phyloP scores from a whole-genome alignment of 352 stramenopile species.

The Globisporangium camurandrum region DNA sequence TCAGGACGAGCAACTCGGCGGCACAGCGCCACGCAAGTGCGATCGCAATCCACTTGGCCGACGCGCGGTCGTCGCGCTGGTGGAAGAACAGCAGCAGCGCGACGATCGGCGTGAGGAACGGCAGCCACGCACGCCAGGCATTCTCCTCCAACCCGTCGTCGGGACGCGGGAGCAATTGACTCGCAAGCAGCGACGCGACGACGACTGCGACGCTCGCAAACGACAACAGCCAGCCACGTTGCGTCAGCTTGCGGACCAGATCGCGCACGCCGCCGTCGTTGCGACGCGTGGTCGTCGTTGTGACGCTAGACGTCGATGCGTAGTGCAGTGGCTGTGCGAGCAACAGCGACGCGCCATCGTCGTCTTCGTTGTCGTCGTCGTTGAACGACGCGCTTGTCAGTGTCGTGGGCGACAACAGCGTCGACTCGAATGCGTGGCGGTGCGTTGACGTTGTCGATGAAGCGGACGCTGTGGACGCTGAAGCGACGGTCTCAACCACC shows the following conservation, averaged over 20 bases:
- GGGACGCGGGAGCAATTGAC: constrained; percentile 35
- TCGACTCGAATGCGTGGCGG: not conserved
- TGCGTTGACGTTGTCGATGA: not conserved
- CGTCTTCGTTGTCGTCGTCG: constrained; percentile 8
- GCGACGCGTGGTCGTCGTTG: too few relatives aligned
- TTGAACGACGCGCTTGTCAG: not conserved
- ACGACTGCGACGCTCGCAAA: constrained; percentile 64
- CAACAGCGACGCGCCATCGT: constrained; percentile 21
- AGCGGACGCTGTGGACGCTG: too few relatives aligned
- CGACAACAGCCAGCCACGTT: constrained; percentile 54
- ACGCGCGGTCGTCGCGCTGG: constrained; percentile 60
- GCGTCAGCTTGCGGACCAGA: constrained; percentile 40
- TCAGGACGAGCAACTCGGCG: constrained; percentile 58
- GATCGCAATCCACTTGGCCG: constrained; percentile 77
- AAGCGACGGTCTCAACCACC: constrained; percentile 6
- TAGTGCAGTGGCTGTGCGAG: constrained; percentile 2
- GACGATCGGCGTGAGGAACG: constrained; percentile 55
- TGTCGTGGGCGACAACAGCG: constrained; percentile 4
- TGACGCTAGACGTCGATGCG: not conserved
- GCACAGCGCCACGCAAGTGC: constrained; percentile 68
- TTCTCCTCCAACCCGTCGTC: constrained; percentile 7
- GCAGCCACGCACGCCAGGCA: constrained; percentile 53
- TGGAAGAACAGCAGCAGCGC: constrained; percentile 69
- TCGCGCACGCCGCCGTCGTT: constrained; percentile 17
- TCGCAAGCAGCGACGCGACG: constrained; percentile 54